Evolutionary conservation across 441 rosid genomes (phyloP).

Genomic region (Capsella rubella): DNA sequence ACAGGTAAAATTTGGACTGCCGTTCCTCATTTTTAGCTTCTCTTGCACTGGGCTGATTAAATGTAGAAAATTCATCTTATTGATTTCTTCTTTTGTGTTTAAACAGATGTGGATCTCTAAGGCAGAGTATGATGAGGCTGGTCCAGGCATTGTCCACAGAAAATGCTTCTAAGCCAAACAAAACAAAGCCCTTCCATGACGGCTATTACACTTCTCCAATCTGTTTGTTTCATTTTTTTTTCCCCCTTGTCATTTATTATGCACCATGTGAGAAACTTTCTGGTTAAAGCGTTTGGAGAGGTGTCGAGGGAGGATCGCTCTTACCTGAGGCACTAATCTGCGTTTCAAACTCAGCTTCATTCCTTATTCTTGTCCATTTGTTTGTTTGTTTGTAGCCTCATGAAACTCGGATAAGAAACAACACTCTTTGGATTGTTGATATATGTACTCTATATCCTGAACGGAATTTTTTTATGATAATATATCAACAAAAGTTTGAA

Average conservation of each 20-base stretch:
- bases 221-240: background rate
- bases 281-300: background rate
- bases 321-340: background rate
- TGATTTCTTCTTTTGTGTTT: background rate
- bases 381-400: background rate
- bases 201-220: background rate
- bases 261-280: background rate
- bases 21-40: background rate
- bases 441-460: background rate
- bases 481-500: background rate
- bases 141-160: slow-evolving; percentile 50
- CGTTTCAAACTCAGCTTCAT: background rate
- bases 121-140: slow-evolving; percentile 48
- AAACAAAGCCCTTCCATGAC: background rate
- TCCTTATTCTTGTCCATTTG: slow-evolving; percentile 4
- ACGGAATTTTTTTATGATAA: background rate
- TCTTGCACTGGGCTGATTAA: background rate
- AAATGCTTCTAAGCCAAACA: slow-evolving; percentile 41
- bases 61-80: background rate
- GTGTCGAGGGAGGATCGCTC: background rate
- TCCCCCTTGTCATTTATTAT: background rate
- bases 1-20: slow-evolving; percentile 28
- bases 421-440: background rate
- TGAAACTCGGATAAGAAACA: background rate
- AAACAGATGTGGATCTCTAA: slow-evolving; percentile 46